Conservation (phyloP, 202 grass and related monocot species). For the Zizania palustris region DNA sequence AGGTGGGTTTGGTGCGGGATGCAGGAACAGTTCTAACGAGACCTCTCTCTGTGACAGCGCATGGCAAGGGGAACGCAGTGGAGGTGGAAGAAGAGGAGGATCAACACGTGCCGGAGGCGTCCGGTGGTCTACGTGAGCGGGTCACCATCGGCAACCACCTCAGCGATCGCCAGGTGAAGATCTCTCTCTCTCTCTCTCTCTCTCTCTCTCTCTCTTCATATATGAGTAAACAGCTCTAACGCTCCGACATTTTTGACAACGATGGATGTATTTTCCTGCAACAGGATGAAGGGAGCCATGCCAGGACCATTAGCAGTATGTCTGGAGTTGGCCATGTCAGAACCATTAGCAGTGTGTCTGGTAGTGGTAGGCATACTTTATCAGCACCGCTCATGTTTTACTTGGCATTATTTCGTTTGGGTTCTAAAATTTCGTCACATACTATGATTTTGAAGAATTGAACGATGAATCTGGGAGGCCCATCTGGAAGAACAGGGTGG, state of each 20-base stretch:
- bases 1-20: not conserved
- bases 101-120: not conserved
- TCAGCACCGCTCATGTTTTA: not conserved
- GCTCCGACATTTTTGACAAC: constrained; percentile 11
- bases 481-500: constrained; percentile 96
- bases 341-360: too few species aligned
- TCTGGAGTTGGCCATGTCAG: constrained; percentile 35
- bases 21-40: not conserved
- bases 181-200: not conserved
- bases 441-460: constrained; percentile 53
- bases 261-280: constrained; percentile 27
- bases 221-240: not conserved
- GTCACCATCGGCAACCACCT: constrained; percentile 54
- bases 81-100: constrained; percentile 27
- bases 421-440: constrained; percentile 14
- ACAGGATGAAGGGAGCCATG: constrained; percentile 77
- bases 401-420: not conserved
- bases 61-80: constrained; percentile 8
- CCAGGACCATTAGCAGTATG: constrained; percentile 76
- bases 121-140: constrained; percentile 48
- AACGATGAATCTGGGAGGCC: constrained; percentile 91
- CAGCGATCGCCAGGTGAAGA: constrained; percentile 58
- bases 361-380: constrained; percentile 58
- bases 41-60: constrained; percentile 34
- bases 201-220: not conserved